Evolutionary conservation across 1,284 basidiomycete genomes (phyloP).

Genomic region (Ganoderma multipileum): DNA sequence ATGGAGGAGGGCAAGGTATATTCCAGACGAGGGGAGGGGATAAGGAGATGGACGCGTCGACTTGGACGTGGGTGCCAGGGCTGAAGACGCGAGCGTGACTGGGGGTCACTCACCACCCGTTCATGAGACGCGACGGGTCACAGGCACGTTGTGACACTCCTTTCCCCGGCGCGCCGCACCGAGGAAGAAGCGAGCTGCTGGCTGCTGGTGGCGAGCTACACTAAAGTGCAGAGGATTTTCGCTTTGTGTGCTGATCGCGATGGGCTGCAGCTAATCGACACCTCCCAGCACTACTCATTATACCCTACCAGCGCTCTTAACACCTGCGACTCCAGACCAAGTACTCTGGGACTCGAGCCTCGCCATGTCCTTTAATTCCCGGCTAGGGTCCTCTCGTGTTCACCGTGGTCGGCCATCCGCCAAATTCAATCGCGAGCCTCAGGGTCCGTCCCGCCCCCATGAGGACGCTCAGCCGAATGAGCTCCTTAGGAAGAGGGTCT

Average conservation of each 20-base stretch:
- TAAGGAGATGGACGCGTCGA: constrained; percentile 5
- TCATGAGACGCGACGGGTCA: not conserved
- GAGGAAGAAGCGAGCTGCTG: no score
- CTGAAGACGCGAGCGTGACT: not conserved
- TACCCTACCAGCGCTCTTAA: not conserved
- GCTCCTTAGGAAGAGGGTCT: constrained; percentile 10
- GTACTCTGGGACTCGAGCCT: no score
- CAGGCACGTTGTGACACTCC: not conserved
- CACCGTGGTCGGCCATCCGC: constrained; percentile 13
- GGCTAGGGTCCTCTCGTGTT: constrained; percentile 8
- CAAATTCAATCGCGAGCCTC: constrained; percentile 6
- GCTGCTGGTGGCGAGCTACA: no score
- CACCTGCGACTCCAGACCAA: not conserved
- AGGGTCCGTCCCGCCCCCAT: not conserved
- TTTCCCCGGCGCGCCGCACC: not conserved
- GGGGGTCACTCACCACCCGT: not conserved
- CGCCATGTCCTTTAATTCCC: constrained; percentile 25
- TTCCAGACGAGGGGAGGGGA: not conserved
- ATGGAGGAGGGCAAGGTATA: not conserved
- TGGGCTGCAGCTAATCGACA: not conserved
- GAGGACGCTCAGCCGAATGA: constrained; percentile 30
- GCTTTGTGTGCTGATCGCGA: not conserved
- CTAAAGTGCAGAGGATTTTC: no score
- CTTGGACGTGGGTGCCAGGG: not conserved
- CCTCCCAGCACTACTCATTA: not conserved